Evolutionary conservation across 441 rosid species (phyloP), one percentile per base, ranked within the genome.

Genomic region (Omphalea diandra): DNA sequence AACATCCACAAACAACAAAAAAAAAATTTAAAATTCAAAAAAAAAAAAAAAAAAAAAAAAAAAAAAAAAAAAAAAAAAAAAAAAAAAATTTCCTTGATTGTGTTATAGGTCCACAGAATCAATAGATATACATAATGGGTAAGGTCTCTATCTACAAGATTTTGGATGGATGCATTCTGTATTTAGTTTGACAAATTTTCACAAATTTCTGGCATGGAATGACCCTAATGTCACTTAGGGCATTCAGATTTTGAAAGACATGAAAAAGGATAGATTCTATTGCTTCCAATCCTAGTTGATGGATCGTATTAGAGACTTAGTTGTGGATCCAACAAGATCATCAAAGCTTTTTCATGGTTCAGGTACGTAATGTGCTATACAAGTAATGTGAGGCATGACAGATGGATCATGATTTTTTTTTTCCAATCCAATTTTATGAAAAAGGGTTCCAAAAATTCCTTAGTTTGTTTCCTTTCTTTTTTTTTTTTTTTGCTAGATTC

Each of bases 261-360:
- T n/a, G n/a, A n/a, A 52, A 36, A n/a, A 17, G 47, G 17, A 81
- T 68, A 78, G 73, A 76, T 50, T 77, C 57, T 47, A 61, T 52
- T n/a, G n/a, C n/a, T n/a, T n/a, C n/a, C n/a, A n/a, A n/a, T 46
- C 22, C 63, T 67, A 69, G 73, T 60, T 35, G 66, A 77, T 68
- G 70, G 78, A 75, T 10, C 67, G 17, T 47, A 59, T 61, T n/a
- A 35, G 75, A 77, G 80, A 60, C 76, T 73, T 79, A 83, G 70
- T 60, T 3, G 84, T 82, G 65, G 82, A 91, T 88, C 88, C 82
- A 82, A 83, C 79, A 79, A 82, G 77, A 88, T 88, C 88, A 81
- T 80, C 32, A 58, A 69, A 81, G 69, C 91, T 84, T 90, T 90
- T 77, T 75, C 32, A 73, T 70, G 36, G 71, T 70, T 77, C 81